Base-by-base conservation (phyloP, 495 filamentous ascomycete species). In the Neurospora sp. region DNA sequence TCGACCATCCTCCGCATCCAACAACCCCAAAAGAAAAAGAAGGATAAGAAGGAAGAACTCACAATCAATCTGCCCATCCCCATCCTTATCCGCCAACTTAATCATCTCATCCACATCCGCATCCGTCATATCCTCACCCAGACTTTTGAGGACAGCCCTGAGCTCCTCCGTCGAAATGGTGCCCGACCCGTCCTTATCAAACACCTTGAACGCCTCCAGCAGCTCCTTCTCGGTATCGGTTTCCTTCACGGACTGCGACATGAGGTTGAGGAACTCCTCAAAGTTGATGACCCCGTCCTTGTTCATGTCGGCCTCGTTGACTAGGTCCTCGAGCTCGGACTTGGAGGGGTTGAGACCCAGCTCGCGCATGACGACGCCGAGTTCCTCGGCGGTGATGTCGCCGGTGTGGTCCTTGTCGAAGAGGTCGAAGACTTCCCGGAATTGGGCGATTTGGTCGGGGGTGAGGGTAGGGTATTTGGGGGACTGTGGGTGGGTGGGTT, bases 351-450 rank as follows among this genome's bases (percentile, higher is more conserved):
- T 84, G 39, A 83, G 79, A 12, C 84, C 84, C 6, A 86, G 80
- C 61, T 82, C 82, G 53, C 77, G 79, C 84, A 86, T 85, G 71
- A 84, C 80, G 17, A 75, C 70, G 74, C 81, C 81, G 14, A 84
- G 82, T 70, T 84, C 83, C 7, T 75, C 75, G 65, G 81, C 80
- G 4, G 82, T 82, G 74, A 84, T 84, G 42, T 83, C 80, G 69
- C 83, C 83, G 80, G 95, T 93, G 79, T 92, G 92, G 88, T 97
- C 94, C 84, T 97, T 97, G 88, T 97, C 94, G 82, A 96, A 96
- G 20, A 96, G 88, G 81, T 93, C 94, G 83, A 96, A 96, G 40
- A 93, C 93, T 83, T 96, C 92, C 87, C 93, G 95, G 85, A 94
- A 96, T 83, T 96, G 93, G 78, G 93, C 94, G 73, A 96, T 91